phyloP scores from a whole-genome alignment of 371 early-diverging fungal genomes.

The Capniomyces stellatus region DNA sequence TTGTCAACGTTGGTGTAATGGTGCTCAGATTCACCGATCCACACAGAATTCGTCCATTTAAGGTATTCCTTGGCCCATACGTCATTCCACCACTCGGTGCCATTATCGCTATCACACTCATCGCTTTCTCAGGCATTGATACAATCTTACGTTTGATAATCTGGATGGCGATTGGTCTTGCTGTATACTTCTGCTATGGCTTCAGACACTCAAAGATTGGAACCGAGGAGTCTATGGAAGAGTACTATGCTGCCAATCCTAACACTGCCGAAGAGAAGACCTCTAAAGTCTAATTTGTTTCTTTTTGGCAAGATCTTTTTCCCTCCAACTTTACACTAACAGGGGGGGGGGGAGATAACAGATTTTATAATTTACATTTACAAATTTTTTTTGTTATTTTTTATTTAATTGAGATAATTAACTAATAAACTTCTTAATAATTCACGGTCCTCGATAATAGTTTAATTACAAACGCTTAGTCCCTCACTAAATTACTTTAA shows the following conservation, averaged over 20 bases:
- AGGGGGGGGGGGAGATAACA: no score
- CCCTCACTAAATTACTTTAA: no score
- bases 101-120: conserved; percentile 33
- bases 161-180: conserved; percentile 57
- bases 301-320: no score
- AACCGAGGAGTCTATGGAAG: not conserved
- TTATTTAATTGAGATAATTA: no score
- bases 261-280: no score
- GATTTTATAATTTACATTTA: no score
- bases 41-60: not conserved
- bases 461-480: no score
- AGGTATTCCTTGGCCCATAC: not conserved
- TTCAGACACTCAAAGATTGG: conserved; percentile 30
- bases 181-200: conserved; percentile 49
- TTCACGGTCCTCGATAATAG: no score
- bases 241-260: not conserved
- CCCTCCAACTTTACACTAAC: no score
- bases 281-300: no score
- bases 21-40: conserved; percentile 3
- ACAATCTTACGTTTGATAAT: conserved; percentile 31
- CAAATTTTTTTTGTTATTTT: no score
- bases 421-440: no score
- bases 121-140: conserved; percentile 37
- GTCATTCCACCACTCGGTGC: conserved; percentile 30
- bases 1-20: conserved; percentile 1